phyloP scores from a whole-genome alignment of 75 land plant species.

The Cupressus sempervirens region DNA sequence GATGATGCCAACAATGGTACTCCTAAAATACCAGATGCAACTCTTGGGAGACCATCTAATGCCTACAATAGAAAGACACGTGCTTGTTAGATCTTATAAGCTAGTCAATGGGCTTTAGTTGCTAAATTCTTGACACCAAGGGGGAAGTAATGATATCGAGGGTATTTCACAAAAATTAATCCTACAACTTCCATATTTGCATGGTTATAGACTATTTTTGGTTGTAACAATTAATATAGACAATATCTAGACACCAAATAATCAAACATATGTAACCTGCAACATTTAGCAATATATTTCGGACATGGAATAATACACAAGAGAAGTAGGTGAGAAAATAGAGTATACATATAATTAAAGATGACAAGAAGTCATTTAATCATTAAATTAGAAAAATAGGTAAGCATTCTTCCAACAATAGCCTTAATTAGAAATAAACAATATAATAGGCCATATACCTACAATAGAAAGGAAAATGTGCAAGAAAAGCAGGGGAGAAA shows the following conservation, averaged over 20 bases:
- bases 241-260: neutral
- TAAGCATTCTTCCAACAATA: neutral
- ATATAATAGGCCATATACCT: neutral
- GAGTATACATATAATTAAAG: neutral
- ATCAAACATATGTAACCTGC: neutral
- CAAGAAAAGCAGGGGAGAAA: neutral
- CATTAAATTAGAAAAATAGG: neutral
- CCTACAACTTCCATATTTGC: neutral
- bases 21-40: slow-evolving; percentile 21
- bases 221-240: neutral
- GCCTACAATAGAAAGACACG: slow-evolving; percentile 37
- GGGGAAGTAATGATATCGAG: neutral
- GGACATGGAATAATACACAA: neutral
- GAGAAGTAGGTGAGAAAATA: neutral
- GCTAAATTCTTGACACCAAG: neutral
- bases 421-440: neutral
- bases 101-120: neutral
- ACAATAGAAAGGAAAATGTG: neutral
- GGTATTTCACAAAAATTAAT: neutral
- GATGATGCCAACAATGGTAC: slow-evolving; percentile 14
- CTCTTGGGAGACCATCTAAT: slow-evolving; percentile 50
- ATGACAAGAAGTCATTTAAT: neutral
- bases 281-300: neutral
- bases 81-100: neutral
- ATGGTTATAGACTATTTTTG: neutral